These are phyloP conservation scores for Trichosanthes cucumerina DNA, from an alignment of 306 rosid genomes.

Conservation along the genomic window DNA sequence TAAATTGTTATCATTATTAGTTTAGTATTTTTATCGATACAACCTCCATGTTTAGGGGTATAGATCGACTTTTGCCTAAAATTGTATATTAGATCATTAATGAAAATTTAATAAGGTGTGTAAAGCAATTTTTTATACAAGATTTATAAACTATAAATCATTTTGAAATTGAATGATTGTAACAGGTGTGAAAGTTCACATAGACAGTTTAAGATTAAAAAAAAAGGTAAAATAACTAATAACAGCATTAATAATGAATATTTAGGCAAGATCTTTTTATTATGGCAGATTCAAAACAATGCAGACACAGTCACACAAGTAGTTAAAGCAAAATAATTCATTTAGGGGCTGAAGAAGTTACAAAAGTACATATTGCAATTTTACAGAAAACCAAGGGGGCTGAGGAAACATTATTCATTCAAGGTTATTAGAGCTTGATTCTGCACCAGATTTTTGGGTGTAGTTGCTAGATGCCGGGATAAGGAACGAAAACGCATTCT, in stretches of 20 bases:
- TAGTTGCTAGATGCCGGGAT: constrained; percentile 56
- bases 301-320: not conserved
- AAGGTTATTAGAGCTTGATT: constrained; percentile 32
- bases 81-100: too few relatives aligned
- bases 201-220: too few relatives aligned
- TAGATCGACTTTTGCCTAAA: too few relatives aligned
- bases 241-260: not conserved
- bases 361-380: not conserved
- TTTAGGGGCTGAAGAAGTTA: not conserved
- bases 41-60: too few relatives aligned
- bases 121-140: not conserved
- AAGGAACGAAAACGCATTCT: constrained; percentile 63
- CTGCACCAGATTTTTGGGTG: constrained; percentile 48
- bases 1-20: too few relatives aligned
- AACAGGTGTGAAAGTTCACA: too few relatives aligned
- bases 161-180: too few relatives aligned
- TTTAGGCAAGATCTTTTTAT: not conserved
- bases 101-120: too few relatives aligned
- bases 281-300: not conserved
- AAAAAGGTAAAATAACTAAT: not conserved
- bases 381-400: constrained; percentile 12
- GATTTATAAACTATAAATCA: not conserved
- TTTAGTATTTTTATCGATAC: too few relatives aligned
- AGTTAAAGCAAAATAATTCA: not conserved
- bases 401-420: constrained; percentile 7